Evolutionary conservation across 2,329 filamentous ascomycete genomes (phyloP), one percentile per base, ranked within the genome.

Genomic region (Trichoderma aggressivum): DNA sequence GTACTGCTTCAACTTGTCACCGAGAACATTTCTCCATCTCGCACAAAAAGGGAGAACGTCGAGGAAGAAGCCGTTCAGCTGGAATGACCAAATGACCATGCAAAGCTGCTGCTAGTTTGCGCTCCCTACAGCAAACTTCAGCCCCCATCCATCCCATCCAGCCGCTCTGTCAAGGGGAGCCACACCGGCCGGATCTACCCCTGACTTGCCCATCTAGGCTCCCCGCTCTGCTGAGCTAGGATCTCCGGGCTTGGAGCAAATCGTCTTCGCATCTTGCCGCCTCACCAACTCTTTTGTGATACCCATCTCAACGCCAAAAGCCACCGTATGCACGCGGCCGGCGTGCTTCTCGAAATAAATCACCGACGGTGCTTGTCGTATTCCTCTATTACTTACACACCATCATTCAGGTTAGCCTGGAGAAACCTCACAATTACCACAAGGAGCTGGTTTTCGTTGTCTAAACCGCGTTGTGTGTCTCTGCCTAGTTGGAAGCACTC

Each of bases 161-260:
- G 50, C 50, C 63, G 63, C 50, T 66, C 53, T 58, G 63, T 28
- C 32, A 36, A 66, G 21, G 50, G 39, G 63, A 36, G 21, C 34
- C 63, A 66, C 50, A 30, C 63, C 39, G 50, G 34, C 63, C 63
- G 50, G 63, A 66, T 66, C 50, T 66, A 43, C 63, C 63, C 63
- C 63, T 66, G 63, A 43, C 63, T 66, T 66, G 43, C 12, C 63
- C 63, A 7, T 16, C 63, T 56, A 66, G 32, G 63, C 32, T 21
- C 50, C 50, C 63, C 32, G 62, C 30, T 56, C 63, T 58, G 34
- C 47, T 43, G 36, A 36, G 39, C 50, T 58, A 58, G 63, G 50
- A 66, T 66, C 16, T 39, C 26, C 50, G 21, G 55, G 43, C 61
- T 56, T 36, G 10, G 16, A 39, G 50, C 50, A 55, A 39, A 56